These are phyloP conservation scores for Hymenoscyphus linearis DNA, from an alignment of 2,329 filamentous ascomycete species.

Conservation along the genomic window DNA sequence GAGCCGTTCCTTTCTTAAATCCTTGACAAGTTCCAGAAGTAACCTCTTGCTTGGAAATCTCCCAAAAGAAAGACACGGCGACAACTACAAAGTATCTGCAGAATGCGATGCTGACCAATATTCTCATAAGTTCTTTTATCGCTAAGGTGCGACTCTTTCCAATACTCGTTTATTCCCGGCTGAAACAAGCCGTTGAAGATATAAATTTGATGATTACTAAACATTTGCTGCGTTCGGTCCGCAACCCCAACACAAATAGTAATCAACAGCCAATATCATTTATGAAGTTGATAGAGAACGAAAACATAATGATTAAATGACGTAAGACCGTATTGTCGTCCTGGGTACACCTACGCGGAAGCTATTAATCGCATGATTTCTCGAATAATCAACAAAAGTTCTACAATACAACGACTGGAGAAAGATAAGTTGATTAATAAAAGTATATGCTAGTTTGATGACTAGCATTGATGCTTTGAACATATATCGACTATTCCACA, in stretches of 20 bases:
- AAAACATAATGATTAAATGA: too few relatives aligned
- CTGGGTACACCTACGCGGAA: too few relatives aligned
- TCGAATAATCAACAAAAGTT: too few relatives aligned
- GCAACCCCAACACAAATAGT: background rate
- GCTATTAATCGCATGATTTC: too few relatives aligned
- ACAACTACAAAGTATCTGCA: background rate
- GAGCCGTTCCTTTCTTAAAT: background rate
- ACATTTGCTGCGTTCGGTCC: background rate
- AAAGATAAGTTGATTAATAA: too few relatives aligned
- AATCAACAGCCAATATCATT: background rate
- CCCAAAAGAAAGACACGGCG: background rate
- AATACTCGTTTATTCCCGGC: background rate
- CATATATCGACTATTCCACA: background rate
- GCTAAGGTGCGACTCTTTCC: background rate
- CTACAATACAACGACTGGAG: too few relatives aligned
- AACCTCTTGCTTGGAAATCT: background rate
- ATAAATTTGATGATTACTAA: background rate
- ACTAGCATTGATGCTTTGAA: background rate
- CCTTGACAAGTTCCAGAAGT: background rate
- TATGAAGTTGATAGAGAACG: too few relatives aligned
- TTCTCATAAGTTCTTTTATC: background rate
- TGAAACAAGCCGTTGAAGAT: background rate
- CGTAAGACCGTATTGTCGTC: too few relatives aligned
- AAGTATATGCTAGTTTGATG: too few relatives aligned
- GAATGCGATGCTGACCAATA: background rate